Conservation (phyloP, 768 basidiomycete genomes). For the Steccherinum ochraceum region DNA sequence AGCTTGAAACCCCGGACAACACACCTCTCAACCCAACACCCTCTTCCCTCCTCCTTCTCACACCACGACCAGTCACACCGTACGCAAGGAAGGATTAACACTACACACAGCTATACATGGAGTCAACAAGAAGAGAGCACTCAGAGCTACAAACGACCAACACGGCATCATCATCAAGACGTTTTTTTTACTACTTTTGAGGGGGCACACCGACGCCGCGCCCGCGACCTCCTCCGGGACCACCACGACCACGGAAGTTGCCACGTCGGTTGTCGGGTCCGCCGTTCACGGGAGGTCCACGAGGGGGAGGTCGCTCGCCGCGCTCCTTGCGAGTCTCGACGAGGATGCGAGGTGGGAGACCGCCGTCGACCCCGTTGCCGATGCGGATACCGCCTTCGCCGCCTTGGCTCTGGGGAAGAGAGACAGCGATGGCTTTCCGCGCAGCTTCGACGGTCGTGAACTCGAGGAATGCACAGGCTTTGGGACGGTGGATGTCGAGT, state of each 20-base stretch:
- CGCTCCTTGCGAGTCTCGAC: constrained; percentile 93
- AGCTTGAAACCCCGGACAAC: no score
- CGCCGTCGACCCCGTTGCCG: constrained; percentile 47
- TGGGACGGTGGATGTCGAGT: constrained; percentile 79
- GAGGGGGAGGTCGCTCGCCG: constrained; percentile 66
- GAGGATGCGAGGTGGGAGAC: constrained; percentile 56
- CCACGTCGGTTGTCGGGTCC: constrained; percentile 39
- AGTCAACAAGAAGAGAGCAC: neutral
- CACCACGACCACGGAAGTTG: constrained; percentile 42
- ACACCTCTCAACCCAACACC: no score
- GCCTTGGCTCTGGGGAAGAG: constrained; percentile 58
- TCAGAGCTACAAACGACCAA: neutral
- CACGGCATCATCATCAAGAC: neutral
- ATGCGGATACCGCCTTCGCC: constrained; percentile 88
- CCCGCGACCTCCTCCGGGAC: constrained; percentile 36
- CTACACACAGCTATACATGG: neutral
- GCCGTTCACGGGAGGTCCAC: constrained; percentile 48
- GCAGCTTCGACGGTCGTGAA: constrained; percentile 74
- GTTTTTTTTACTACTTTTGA: constrained; percentile 15
- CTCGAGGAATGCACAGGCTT: constrained; percentile 94
- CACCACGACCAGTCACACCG: no score
- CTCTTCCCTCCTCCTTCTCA: no score
- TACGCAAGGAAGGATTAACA: neutral
- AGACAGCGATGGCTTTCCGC: constrained; percentile 76
- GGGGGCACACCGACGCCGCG: constrained; percentile 26